A percentile compares a stretch with the other conserved stretches of the same genome.
These are phyloP conservation scores for Chaetomiaceae sp. DNA, from an alignment of 2,329 filamentous ascomycete species.

Conservation along the genomic window DNA sequence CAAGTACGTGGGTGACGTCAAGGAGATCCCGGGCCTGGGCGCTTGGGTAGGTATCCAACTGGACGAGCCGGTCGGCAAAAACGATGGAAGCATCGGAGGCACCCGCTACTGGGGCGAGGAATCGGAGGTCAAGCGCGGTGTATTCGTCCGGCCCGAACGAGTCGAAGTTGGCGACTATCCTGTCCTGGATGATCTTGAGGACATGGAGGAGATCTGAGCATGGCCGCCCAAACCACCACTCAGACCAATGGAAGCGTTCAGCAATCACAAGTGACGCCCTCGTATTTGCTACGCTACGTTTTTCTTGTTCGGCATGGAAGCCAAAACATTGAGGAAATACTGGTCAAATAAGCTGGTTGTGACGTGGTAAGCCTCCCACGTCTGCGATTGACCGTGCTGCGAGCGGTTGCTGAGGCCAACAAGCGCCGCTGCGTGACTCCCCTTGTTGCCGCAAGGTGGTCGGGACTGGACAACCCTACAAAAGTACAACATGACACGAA, in stretches of 20 bases:
- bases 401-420: too few species aligned
- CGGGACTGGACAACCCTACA: too few species aligned
- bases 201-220: conserved; percentile 70
- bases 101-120: conserved; percentile 66
- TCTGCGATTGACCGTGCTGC: too few species aligned
- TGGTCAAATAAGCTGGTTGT: too few species aligned
- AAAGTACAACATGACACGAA: too few species aligned
- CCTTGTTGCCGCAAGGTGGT: too few species aligned
- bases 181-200: conserved; percentile 66
- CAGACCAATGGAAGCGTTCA: not conserved
- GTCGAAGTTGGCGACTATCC: conserved; percentile 73
- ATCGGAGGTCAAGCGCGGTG: conserved; percentile 63
- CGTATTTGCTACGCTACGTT: too few species aligned
- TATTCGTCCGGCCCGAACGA: conserved; percentile 73
- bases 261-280: not conserved
- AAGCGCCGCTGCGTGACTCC: too few species aligned
- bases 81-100: conserved; percentile 62
- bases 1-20: conserved; percentile 67
- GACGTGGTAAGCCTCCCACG: too few species aligned
- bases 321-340: too few species aligned
- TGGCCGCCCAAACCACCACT: not conserved
- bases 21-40: conserved; percentile 64
- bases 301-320: too few species aligned
- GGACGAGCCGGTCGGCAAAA: conserved; percentile 79
- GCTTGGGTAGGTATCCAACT: conserved; percentile 70